Evolutionary conservation across 768 basidiomycete species (phyloP).

Genomic region (Rhodotorula diobovata): DNA sequence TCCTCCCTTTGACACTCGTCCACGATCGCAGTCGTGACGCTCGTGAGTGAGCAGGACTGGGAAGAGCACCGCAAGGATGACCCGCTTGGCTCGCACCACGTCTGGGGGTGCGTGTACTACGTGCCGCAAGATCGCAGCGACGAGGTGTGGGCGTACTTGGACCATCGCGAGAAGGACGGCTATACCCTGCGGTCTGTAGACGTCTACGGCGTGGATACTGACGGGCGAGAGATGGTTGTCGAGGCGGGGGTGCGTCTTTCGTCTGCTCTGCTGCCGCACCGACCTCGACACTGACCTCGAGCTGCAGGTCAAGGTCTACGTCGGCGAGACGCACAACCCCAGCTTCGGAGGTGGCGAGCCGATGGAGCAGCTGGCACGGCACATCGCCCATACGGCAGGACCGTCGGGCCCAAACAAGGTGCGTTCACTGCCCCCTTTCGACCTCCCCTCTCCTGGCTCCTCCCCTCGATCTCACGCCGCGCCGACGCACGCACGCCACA

Average conservation of each 20-base stretch:
- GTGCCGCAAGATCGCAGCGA: slow-evolving; percentile 64
- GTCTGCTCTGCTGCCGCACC: background rate
- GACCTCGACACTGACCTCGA: background rate
- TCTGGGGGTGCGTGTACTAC: slow-evolving; percentile 87
- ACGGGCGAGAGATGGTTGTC: slow-evolving; percentile 56
- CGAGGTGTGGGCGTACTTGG: slow-evolving; percentile 15
- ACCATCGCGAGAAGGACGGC: slow-evolving; percentile 61
- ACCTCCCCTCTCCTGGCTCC: background rate
- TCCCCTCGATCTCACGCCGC: background rate
- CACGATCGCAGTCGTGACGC: slow-evolving; percentile 62
- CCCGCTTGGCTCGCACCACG: slow-evolving; percentile 54
- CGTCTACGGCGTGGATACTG: slow-evolving; percentile 61
- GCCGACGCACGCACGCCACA: slow-evolving; percentile 43
- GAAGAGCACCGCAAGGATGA: slow-evolving; percentile 52
- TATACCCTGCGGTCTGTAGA: slow-evolving; percentile 78
- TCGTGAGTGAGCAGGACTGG: slow-evolving; percentile 86
- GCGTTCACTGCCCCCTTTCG: slow-evolving; percentile 16
- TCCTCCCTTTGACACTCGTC: no score
- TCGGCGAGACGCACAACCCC: slow-evolving; percentile 78
- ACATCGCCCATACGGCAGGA: slow-evolving; percentile 70
- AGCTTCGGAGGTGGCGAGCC: slow-evolving; percentile 84
- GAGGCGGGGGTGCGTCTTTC: slow-evolving; percentile 45
- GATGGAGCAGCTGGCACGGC: slow-evolving; percentile 61
- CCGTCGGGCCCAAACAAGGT: slow-evolving; percentile 91
- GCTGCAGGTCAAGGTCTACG: slow-evolving; percentile 57